Base-by-base conservation (phyloP, 805 yeast species). In the Saturnispora diversa region DNA sequence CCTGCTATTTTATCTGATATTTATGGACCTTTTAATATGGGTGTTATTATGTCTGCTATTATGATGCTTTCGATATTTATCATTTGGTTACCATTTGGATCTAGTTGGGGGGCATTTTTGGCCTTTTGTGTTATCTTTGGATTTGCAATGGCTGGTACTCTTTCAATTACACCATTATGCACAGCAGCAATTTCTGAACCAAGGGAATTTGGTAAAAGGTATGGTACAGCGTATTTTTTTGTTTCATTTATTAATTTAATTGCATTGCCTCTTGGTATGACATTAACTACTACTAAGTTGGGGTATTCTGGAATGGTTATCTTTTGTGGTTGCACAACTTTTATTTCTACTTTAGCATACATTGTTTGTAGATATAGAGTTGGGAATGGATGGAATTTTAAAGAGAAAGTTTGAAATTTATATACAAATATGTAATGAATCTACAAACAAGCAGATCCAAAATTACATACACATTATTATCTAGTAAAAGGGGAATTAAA, bases 81-180 rank as follows among this genome's bases (percentile, higher is more conserved):
- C 11, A 26, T 61, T 16, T 80, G 87, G 87, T 57, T 79, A n/a
- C 87, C 88, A 1, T 71, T 77, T 43, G 86, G 84, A 0, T 43
- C 52, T 6, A 47, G 55, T 36, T 40, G 62, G 25, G 59, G 58
- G 1, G 69, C 65, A 0, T 56, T 79, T 36, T 71, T 74, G 47
- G 64, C 66, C 0, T 81, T 78, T 54, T 62, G 78, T 9, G 70
- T 65, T 0, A 35, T 71, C 2, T 74, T 70, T 51, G 87, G 87
- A 0, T 73, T 78, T 49, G 68, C 72, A 42, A 65, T 74, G 25
- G 77, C 85, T 3, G 72, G 82, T 15, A 74, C 80, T 4, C 60
- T 82, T 30, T 69, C 84, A 1, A 52, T 82, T 37, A 72, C 82
- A 0, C 86, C 90, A 0, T 77, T 75, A 3, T 80, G 88, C 45